Evolutionary conservation across 768 basidiomycete genomes (phyloP).

Genomic region (Terana coerulea): DNA sequence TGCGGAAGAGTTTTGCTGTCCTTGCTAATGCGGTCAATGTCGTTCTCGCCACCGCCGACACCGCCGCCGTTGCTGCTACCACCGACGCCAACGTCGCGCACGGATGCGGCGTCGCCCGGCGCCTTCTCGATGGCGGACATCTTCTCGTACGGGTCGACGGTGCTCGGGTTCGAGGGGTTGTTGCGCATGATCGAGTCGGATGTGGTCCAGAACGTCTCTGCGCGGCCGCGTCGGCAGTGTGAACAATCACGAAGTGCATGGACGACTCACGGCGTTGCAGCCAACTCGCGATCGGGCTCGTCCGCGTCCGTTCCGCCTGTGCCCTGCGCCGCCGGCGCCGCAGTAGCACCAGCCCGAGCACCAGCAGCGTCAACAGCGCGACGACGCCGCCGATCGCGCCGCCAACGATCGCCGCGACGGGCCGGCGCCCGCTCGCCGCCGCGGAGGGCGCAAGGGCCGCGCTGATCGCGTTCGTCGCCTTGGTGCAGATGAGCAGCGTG

Average conservation of each 20-base stretch:
- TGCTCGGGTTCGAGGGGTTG: slow-evolving; percentile 18
- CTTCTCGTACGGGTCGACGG: slow-evolving; percentile 11
- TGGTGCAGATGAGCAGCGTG: slow-evolving; percentile 32
- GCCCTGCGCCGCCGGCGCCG: slow-evolving; percentile 7
- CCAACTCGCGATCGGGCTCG: slow-evolving; percentile 20
- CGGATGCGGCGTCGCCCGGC: background rate
- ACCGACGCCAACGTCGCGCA: too few relatives aligned
- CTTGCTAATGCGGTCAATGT: too few relatives aligned
- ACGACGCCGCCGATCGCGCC: slow-evolving; percentile 12
- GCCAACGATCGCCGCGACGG: slow-evolving; percentile 13
- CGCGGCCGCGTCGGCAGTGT: background rate
- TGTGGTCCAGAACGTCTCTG: slow-evolving; percentile 19
- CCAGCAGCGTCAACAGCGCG: background rate
- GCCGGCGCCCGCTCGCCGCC: background rate
- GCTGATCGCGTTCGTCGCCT: background rate
- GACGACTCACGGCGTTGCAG: slow-evolving; percentile 15
- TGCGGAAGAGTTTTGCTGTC: background rate
- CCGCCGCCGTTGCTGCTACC: too few relatives aligned
- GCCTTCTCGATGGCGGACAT: slow-evolving; percentile 4
- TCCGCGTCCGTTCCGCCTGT: slow-evolving; percentile 3
- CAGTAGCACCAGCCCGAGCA: slow-evolving; percentile 10
- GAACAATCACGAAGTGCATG: background rate
- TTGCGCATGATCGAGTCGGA: slow-evolving; percentile 24
- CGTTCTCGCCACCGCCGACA: too few relatives aligned
- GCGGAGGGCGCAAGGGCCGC: background rate